Conservation (phyloP, 768 basidiomycete genomes). For the Crassisporium funariophilum region DNA sequence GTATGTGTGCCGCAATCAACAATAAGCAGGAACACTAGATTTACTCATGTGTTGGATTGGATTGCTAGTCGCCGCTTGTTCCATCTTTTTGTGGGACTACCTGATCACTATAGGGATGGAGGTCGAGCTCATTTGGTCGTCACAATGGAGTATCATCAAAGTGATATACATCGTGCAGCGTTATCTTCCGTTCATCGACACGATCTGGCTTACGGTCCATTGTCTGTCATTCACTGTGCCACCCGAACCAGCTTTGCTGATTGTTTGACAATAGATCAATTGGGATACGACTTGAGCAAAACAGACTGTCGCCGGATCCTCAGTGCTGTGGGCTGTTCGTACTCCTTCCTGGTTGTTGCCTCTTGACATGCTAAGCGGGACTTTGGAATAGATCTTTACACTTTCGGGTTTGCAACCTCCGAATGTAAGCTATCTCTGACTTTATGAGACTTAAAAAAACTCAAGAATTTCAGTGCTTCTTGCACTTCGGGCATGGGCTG, state of each 20-base stretch:
- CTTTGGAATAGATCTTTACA: too few species aligned
- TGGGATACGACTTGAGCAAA: background rate
- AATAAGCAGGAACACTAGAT: too few species aligned
- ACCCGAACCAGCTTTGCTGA: background rate
- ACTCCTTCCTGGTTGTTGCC: too few species aligned
- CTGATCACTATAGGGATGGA: constrained; percentile 2
- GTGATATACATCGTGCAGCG: background rate
- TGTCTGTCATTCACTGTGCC: background rate
- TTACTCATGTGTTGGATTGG: too few species aligned
- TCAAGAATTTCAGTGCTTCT: background rate
- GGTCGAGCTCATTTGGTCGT: constrained; percentile 2
- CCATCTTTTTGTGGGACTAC: constrained; percentile 5
- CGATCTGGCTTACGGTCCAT: background rate
- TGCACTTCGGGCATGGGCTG: background rate
- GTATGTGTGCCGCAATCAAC: too few species aligned
- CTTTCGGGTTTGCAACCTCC: too few species aligned
- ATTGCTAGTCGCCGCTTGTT: background rate
- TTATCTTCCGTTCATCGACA: constrained; percentile 4
- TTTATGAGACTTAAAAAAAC: background rate
- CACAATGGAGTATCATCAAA: background rate
- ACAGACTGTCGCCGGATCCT: too few species aligned
- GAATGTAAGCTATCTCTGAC: background rate
- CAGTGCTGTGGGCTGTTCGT: too few species aligned
- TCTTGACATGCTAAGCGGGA: too few species aligned
- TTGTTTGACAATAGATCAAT: background rate